phyloP scores from a whole-genome alignment of 768 basidiomycete genomes.

The Coprinopsis strossmayeri region DNA sequence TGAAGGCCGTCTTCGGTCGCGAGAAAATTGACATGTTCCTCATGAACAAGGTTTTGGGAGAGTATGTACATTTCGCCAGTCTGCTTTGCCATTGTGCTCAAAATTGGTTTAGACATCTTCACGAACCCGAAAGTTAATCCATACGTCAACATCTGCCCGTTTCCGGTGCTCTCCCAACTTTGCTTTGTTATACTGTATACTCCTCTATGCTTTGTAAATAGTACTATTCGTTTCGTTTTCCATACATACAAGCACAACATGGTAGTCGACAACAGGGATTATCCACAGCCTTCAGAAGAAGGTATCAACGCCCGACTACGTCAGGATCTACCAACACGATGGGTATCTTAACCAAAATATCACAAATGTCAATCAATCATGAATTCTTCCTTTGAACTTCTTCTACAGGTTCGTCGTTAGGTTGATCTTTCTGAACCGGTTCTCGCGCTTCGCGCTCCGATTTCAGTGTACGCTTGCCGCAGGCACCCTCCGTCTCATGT shows the following conservation, averaged over 20 bases:
- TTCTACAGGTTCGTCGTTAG: neutral
- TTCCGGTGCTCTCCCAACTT: neutral
- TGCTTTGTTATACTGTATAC: too few species aligned
- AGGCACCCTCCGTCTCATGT: constrained; percentile 20
- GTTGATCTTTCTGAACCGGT: neutral
- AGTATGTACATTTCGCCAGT: constrained; percentile 36
- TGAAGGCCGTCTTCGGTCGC: constrained; percentile 71
- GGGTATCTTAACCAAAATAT: neutral
- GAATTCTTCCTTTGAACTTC: neutral
- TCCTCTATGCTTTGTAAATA: neutral
- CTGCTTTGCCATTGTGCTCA: neutral
- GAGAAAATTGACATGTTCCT: constrained; percentile 90
- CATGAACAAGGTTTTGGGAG: constrained; percentile 88
- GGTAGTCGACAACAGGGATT: too few species aligned
- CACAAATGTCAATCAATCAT: neutral
- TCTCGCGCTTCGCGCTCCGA: neutral
- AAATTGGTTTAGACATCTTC: constrained; percentile 26
- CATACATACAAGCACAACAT: neutral
- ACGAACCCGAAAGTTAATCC: constrained; percentile 23
- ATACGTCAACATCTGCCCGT: neutral
- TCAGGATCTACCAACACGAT: too few species aligned
- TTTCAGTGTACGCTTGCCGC: constrained; percentile 18
- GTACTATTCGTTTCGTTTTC: neutral
- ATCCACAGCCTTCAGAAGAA: too few species aligned
- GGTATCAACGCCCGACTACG: too few species aligned